Percentiles rank a stretch among this genome's conserved stretches.
Evolutionary conservation across 345 rosid genomes (phyloP).

Genomic region (Citrus australasica): DNA sequence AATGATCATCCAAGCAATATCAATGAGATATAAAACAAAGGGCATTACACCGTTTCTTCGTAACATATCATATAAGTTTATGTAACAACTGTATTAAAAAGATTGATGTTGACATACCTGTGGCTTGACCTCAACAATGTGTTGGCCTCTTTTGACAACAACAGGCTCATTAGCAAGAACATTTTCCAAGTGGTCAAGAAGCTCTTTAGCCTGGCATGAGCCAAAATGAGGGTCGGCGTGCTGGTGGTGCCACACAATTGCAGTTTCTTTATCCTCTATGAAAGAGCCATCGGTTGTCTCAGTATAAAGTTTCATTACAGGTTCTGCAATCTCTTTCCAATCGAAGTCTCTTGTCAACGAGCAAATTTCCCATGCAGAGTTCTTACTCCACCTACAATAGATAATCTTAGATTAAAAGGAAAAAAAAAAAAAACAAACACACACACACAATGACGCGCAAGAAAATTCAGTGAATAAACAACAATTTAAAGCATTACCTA

Average conservation of each 20-base stretch:
- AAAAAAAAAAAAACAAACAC: fast-evolving
- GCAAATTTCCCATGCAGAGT: conserved; percentile 59
- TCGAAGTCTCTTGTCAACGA: conserved; percentile 33
- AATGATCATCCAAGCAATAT: background rate
- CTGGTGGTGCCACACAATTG: conserved; percentile 81
- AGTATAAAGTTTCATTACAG: conserved; percentile 71
- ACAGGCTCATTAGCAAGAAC: conserved; percentile 88
- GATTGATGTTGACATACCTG: conserved; percentile 44
- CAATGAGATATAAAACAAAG: background rate
- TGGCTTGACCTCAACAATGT: conserved; percentile 89
- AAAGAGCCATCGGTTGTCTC: conserved; percentile 84
- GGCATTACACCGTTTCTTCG: background rate
- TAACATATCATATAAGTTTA: background rate
- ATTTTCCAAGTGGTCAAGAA: conserved; percentile 76
- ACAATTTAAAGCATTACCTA: conserved; percentile 37
- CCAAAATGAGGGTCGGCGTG: conserved; percentile 76
- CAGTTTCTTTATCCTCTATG: conserved; percentile 77
- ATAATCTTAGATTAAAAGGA: background rate
- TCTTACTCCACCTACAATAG: conserved; percentile 47
- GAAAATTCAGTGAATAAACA: background rate
- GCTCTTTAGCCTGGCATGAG: conserved; percentile 78
- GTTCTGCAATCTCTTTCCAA: conserved; percentile 70
- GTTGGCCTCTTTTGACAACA: conserved; percentile 74
- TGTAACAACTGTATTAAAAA: background rate
- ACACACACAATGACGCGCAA: background rate